These are phyloP conservation scores for Syzygium oleosum DNA, from an alignment of 345 rosid species.

Conservation along the genomic window DNA sequence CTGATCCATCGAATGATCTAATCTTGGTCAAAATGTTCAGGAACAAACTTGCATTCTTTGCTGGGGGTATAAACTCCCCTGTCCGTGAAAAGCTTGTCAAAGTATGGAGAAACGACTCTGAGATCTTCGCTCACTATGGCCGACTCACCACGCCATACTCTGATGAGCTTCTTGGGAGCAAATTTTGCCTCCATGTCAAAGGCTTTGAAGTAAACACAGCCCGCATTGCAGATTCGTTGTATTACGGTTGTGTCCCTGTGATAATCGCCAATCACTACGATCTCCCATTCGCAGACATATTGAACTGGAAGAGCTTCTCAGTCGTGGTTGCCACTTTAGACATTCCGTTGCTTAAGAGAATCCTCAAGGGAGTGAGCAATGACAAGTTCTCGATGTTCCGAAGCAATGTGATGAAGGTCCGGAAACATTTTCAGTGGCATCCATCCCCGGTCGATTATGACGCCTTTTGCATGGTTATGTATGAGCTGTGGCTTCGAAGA, in stretches of 20 bases:
- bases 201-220: conserved; percentile 66
- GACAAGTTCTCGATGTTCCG: conserved; percentile 14
- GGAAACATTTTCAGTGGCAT: conserved; percentile 53
- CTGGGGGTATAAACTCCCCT: conserved; percentile 46
- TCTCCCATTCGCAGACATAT: conserved; percentile 41
- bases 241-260: conserved; percentile 44
- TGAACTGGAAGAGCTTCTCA: conserved; percentile 47
- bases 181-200: conserved; percentile 62
- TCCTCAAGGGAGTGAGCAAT: conserved; percentile 21
- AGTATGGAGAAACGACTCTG: conserved; percentile 43
- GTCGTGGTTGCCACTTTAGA: conserved; percentile 34
- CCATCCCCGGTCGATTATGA: conserved; percentile 29
- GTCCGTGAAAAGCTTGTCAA: conserved; percentile 42
- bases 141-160: conserved; percentile 45
- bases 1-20: neutral
- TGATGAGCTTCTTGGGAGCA: conserved; percentile 37
- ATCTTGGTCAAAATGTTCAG: conserved; percentile 12
- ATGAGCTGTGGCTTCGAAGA: conserved; percentile 47
- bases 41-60: conserved; percentile 51
- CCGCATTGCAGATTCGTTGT: conserved; percentile 40
- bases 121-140: conserved; percentile 37
- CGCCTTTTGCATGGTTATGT: conserved; percentile 46
- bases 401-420: conserved; percentile 32
- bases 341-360: conserved; percentile 39
- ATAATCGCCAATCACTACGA: conserved; percentile 55